phyloP scores from a whole-genome alignment of 2,329 filamentous ascomycete genomes.

The Pseudocercospora macadamiae region DNA sequence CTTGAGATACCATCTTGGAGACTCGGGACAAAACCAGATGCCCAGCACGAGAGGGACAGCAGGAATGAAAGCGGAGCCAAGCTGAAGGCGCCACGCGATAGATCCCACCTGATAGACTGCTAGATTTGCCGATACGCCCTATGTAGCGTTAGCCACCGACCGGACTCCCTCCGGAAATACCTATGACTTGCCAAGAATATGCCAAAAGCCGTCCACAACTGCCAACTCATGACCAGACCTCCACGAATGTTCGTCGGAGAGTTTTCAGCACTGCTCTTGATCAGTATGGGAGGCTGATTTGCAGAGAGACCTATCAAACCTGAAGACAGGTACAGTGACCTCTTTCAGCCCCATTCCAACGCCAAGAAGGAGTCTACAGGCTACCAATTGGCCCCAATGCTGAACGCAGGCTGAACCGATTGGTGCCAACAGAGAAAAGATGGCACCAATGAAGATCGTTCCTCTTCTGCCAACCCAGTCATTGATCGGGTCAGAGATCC shows the following conservation, averaged over 20 bases:
- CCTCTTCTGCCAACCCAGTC: slow-evolving; percentile 38
- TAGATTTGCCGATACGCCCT: neutral
- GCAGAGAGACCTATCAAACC: neutral
- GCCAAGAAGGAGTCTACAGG: slow-evolving; percentile 70
- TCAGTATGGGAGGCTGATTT: neutral
- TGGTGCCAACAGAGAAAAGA: slow-evolving; percentile 64
- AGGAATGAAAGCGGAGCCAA: slow-evolving; percentile 68
- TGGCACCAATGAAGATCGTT: slow-evolving; percentile 42
- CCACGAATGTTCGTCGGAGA: slow-evolving; percentile 54
- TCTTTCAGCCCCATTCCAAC: slow-evolving; percentile 50
- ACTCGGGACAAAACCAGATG: slow-evolving; percentile 53
- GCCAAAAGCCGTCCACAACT: slow-evolving; percentile 55
- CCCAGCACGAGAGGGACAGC: slow-evolving; percentile 59
- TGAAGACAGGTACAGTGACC: slow-evolving; percentile 48
- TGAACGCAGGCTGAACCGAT: slow-evolving; percentile 64
- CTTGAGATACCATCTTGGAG: slow-evolving; percentile 34
- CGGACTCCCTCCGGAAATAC: no score
- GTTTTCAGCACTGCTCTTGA: slow-evolving; percentile 36
- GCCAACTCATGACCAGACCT: slow-evolving; percentile 39
- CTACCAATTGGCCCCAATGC: slow-evolving; percentile 71
- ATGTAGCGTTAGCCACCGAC: neutral
- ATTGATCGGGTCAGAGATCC: slow-evolving; percentile 57
- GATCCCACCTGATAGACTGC: slow-evolving; percentile 52
- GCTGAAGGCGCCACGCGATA: slow-evolving; percentile 63
- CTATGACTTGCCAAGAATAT: slow-evolving; percentile 60